Conservation (phyloP, 1,139 yeast genomes). For the Saccharomyces hybrid region DNA sequence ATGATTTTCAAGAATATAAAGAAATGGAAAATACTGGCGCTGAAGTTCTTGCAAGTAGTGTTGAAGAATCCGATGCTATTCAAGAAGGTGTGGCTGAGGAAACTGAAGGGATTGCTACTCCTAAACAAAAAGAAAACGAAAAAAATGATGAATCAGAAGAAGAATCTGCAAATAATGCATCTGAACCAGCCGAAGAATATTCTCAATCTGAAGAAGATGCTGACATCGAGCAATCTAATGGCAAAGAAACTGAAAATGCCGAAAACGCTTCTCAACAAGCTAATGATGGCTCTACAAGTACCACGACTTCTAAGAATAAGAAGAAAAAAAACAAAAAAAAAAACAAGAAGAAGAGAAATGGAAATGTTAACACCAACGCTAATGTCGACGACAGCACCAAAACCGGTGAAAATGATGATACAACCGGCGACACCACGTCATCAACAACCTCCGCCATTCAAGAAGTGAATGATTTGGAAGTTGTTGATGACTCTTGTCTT, state of each 20-base stretch:
- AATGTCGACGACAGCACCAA: background rate
- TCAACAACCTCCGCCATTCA: background rate
- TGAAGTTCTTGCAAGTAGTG: background rate
- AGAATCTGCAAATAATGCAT: conserved; percentile 5
- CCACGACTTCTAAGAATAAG: conserved; percentile 6
- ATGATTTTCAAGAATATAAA: background rate
- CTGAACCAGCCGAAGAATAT: conserved; percentile 3
- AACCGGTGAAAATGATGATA: background rate
- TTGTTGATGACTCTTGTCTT: conserved; percentile 22
- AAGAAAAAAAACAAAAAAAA: conserved; percentile 14
- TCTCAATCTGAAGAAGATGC: conserved; percentile 3
- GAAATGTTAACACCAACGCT: conserved; percentile 8
- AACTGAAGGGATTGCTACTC: conserved; percentile 3
- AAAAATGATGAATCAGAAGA: conserved; percentile 5
- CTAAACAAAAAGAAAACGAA: conserved; percentile 2
- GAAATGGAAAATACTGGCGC: background rate
- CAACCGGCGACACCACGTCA: background rate
- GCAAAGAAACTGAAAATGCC: conserved; percentile 1
- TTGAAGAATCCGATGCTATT: background rate
- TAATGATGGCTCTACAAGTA: background rate
- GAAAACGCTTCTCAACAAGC: background rate
- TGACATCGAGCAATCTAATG: conserved; percentile 1
- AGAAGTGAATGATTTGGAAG: conserved; percentile 6
- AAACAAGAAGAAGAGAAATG: conserved; percentile 8
- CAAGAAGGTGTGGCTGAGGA: conserved; percentile 1